Conservation (phyloP, 768 basidiomycete genomes). For the Mycena venus region DNA sequence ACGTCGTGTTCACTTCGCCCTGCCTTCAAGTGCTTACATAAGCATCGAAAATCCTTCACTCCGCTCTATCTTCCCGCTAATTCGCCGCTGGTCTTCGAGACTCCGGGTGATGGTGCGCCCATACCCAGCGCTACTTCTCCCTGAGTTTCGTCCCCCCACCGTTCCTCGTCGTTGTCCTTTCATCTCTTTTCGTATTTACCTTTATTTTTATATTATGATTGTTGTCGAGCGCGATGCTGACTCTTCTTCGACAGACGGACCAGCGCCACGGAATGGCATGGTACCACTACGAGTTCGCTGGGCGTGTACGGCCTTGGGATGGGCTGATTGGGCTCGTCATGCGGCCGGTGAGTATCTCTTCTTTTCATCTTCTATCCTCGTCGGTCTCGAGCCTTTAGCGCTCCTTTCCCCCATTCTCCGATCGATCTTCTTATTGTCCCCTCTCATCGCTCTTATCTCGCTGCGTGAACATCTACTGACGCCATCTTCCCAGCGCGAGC, state of each 20-base stretch:
- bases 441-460: background rate
- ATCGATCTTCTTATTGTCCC: background rate
- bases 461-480: background rate
- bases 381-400: too few relatives aligned
- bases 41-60: background rate
- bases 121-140: background rate
- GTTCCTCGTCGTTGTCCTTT: too few relatives aligned
- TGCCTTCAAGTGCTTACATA: background rate
- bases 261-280: conserved; percentile 51
- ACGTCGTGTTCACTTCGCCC: background rate
- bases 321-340: conserved; percentile 54
- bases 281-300: conserved; percentile 52
- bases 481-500: conserved; percentile 21
- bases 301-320: conserved; percentile 55
- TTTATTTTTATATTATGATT: background rate
- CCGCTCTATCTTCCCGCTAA: background rate
- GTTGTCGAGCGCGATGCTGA: background rate
- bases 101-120: background rate
- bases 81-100: background rate
- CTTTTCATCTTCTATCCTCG: too few relatives aligned
- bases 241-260: conserved; percentile 53
- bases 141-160: background rate
- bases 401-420: background rate
- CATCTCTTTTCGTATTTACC: background rate
- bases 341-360: conserved; percentile 38